phyloP scores from a whole-genome alignment of 371 early-diverging fungal species.

The Mortierella sp. region DNA sequence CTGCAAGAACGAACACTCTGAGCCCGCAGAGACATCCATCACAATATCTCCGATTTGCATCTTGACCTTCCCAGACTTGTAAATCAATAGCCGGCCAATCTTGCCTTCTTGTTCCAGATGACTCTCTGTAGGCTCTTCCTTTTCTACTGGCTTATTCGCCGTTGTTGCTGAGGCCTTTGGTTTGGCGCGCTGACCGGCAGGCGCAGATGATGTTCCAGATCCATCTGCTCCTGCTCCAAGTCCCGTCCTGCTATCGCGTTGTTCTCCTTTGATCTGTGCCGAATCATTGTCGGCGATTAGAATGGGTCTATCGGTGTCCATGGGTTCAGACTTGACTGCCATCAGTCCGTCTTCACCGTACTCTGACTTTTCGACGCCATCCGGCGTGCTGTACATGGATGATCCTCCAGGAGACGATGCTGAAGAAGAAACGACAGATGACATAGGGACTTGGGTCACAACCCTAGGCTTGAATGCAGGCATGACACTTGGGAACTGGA shows the following conservation, averaged over 20 bases:
- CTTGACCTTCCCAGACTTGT: conserved; percentile 81
- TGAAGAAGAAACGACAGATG: conserved; percentile 28
- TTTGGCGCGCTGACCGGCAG: conserved; percentile 46
- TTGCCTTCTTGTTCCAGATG: conserved; percentile 64
- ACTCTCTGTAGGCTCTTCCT: conserved; percentile 48
- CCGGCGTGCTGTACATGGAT: conserved; percentile 30
- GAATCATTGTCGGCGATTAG: conserved; percentile 23
- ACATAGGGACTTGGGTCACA: conserved; percentile 27
- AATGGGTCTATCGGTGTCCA: conserved; percentile 44
- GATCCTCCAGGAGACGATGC: conserved; percentile 11
- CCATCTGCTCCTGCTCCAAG: conserved; percentile 16
- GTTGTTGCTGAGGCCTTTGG: conserved; percentile 22
- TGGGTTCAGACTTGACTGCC: conserved; percentile 44
- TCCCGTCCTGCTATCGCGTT: conserved; percentile 10
- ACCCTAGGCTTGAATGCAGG: conserved; percentile 45
- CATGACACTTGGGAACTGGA: conserved; percentile 56
- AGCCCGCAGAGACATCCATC: conserved; percentile 71
- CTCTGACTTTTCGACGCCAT: conserved; percentile 26
- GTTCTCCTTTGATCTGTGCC: conserved; percentile 30
- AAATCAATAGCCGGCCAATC: conserved; percentile 75
- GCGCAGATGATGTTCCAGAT: conserved; percentile 19
- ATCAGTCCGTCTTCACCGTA: conserved; percentile 34
- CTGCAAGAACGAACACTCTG: conserved; percentile 72
- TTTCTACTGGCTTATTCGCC: conserved; percentile 6
- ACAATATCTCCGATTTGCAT: conserved; percentile 74